phyloP scores from a whole-genome alignment of 495 filamentous ascomycete genomes.

The Daldinia grandis region DNA sequence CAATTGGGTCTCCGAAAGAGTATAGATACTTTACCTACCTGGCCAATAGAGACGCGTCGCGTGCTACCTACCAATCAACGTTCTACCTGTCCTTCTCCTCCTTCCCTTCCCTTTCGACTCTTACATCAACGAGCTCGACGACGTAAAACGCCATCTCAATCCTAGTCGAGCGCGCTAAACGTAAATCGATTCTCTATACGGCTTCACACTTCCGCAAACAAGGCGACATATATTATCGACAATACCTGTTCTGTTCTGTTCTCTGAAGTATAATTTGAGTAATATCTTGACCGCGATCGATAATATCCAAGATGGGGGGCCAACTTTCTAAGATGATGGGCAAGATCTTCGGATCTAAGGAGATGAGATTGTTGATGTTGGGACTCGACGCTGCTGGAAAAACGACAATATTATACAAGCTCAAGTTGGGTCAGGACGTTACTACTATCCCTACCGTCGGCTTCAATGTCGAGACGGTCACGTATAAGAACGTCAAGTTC shows the following conservation, averaged over 20 bases:
- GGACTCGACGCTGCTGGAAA: constrained; percentile 98
- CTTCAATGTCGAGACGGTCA: constrained; percentile 99
- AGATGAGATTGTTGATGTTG: constrained; percentile 98
- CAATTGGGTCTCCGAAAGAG: neutral
- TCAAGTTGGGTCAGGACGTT: constrained; percentile 97
- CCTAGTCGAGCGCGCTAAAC: neutral
- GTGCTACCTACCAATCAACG: constrained; percentile 16
- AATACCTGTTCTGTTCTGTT: neutral
- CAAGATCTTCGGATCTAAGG: constrained; percentile 98
- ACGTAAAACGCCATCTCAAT: constrained; percentile 15
- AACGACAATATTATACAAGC: constrained; percentile 99
- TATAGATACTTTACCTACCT: neutral
- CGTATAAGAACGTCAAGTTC: constrained; percentile 99
- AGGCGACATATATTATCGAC: neutral
- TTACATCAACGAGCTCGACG: constrained; percentile 11
- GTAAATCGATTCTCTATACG: neutral
- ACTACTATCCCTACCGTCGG: constrained; percentile 99
- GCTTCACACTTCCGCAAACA: neutral
- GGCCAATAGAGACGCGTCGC: constrained; percentile 28
- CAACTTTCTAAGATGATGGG: constrained; percentile 88
- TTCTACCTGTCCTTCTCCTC: neutral
- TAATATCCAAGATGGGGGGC: constrained; percentile 70
- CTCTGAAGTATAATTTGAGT: neutral
- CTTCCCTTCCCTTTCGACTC: constrained; percentile 4
- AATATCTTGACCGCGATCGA: neutral